Percentiles rank a stretch among this genome's conserved stretches.
Evolutionary conservation across 164 flowering plant genomes (phyloP).

Genomic region (Tetracentron sinense): DNA sequence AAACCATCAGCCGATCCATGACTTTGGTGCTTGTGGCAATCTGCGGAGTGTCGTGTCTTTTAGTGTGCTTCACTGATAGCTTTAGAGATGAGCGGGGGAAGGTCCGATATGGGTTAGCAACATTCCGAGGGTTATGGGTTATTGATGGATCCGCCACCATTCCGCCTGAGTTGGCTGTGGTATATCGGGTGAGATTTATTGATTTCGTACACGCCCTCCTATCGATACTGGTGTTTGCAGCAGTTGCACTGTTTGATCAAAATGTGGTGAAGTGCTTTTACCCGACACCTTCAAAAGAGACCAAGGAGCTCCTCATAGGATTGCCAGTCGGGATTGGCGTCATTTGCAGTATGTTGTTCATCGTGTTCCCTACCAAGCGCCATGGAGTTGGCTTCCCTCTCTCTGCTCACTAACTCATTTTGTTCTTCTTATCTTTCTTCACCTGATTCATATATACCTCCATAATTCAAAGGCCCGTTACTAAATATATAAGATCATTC

Average conservation of each 20-base stretch:
- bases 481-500: too few species aligned
- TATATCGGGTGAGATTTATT: constrained; percentile 27
- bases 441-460: too few species aligned
- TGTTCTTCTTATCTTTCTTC: not conserved
- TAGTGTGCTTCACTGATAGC: too few species aligned
- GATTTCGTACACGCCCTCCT: constrained; percentile 42
- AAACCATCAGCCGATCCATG: not conserved
- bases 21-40: not conserved
- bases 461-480: too few species aligned
- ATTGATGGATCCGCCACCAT: constrained; percentile 39
- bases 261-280: constrained; percentile 41
- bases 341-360: too few species aligned
- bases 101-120: constrained; percentile 38
- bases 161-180: constrained; percentile 26
- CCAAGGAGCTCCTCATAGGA: constrained; percentile 30
- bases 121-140: constrained; percentile 39
- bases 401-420: constrained; percentile 20
- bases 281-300: constrained; percentile 33
- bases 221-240: constrained; percentile 41
- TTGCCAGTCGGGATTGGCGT: constrained; percentile 38
- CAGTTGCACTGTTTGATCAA: constrained; percentile 40
- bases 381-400: constrained; percentile 62
- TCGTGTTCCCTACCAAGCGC: too few species aligned
- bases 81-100: constrained; percentile 31
- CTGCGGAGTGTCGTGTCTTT: not conserved